Evolutionary conservation across 257 asterid genomes (phyloP), one percentile per base, ranked within the genome.

Genomic region (Penstemon eatonii): DNA sequence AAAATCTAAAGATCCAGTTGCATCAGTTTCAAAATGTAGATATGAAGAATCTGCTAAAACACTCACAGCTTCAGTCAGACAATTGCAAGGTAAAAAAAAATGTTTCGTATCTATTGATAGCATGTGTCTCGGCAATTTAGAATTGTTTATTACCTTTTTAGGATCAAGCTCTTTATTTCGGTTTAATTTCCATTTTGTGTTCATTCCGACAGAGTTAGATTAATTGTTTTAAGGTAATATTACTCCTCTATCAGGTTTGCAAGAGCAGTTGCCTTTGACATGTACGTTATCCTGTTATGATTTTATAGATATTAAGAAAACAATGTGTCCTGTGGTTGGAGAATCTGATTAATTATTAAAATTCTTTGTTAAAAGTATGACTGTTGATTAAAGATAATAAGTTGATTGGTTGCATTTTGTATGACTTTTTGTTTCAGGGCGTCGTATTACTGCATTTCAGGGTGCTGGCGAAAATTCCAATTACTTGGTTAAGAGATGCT

Each of bases 21-120:
- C 82, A 12, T 70, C 85, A 51, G 58, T 59, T 63, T 46, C 86
- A 58, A 85, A 73, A 76, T 79, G 72, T 75, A 69, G 76, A 71
- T 47, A 61, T 69, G 85, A 76, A 67, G 85, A 79, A 73, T 66
- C 61, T 18, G 60, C 74, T 65, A 77, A 65, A 73, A 54, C 84
- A 33, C 77, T 81, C 63, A 59, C 75, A 59, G 62, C 78, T 82
- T 53, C 78, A 12, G 61, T 61, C 62, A 61, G 80, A 47, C 73
- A 74, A 67, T 65, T 78, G 62, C 87, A 78, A 76, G 95, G 97
- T 88, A 75, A 67, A 63, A 43, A 66, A 41, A 3, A n/a, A 52
- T 56, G 33, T 37, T 44, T 70, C 63, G 38, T 58, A 43, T 55
- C 40, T 61, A 57, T 47, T 45, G 13, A 39, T 56, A 42, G 37